These are phyloP conservation scores for Wickerhamomyces sp. DNA, from an alignment of 1,139 yeast genomes.

Conservation along the genomic window DNA sequence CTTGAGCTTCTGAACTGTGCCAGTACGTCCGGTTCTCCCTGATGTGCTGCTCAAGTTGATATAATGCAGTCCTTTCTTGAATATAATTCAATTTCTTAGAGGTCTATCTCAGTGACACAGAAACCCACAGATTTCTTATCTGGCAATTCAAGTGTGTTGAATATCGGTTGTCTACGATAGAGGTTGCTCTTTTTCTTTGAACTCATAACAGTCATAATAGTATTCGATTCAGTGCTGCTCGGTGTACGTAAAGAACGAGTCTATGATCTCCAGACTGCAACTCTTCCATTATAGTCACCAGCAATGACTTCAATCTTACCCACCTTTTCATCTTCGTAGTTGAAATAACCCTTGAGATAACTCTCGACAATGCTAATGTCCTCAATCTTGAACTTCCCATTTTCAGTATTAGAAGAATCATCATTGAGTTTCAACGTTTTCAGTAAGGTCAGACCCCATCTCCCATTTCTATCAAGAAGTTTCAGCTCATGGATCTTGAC, in stretches of 20 bases:
- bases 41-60: too few relatives aligned
- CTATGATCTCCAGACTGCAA: conserved; percentile 28
- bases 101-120: too few relatives aligned
- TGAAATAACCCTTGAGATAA: conserved; percentile 24
- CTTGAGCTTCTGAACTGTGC: neutral
- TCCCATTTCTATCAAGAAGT: conserved; percentile 11
- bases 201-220: too few relatives aligned
- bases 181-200: too few relatives aligned
- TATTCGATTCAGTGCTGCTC: too few relatives aligned
- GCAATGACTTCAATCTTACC: conserved; percentile 31
- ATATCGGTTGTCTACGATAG: too few relatives aligned
- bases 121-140: too few relatives aligned
- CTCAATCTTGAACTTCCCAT: conserved; percentile 19
- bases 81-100: too few relatives aligned
- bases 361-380: conserved; percentile 26
- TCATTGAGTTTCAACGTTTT: conserved; percentile 19
- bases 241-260: neutral
- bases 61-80: too few relatives aligned
- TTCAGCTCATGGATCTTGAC: conserved; percentile 28
- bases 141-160: too few relatives aligned
- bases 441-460: conserved; percentile 23
- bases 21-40: too few relatives aligned
- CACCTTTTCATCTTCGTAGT: conserved; percentile 26
- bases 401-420: conserved; percentile 8
- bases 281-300: conserved; percentile 30